Conservation (phyloP, 768 basidiomycete species). For the Suillus paluster region DNA sequence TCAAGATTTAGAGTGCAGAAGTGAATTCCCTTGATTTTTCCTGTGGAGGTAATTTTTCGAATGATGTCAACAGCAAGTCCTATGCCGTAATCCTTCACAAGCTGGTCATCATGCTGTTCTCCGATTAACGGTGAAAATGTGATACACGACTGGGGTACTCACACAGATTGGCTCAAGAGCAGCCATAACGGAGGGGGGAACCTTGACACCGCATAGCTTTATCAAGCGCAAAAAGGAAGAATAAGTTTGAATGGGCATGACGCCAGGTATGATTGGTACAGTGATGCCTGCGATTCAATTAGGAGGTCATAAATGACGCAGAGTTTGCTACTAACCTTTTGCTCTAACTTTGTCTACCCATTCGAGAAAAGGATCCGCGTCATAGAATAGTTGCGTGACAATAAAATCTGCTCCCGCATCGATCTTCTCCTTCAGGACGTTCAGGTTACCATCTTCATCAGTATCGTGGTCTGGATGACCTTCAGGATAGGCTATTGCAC, state of each 20-base stretch:
- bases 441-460: conserved; percentile 66
- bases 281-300: conserved; percentile 66
- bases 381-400: conserved; percentile 96
- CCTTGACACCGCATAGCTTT: conserved; percentile 82
- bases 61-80: conserved; percentile 84
- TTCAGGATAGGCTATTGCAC: conserved; percentile 80
- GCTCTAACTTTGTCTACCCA: conserved; percentile 79
- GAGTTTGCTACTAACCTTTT: conserved; percentile 56
- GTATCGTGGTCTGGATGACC: conserved; percentile 70
- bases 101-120: conserved; percentile 86
- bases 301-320: conserved; percentile 5
- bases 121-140: background rate
- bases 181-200: conserved; percentile 68
- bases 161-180: conserved; percentile 81
- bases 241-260: conserved; percentile 98
- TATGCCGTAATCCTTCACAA: conserved; percentile 95
- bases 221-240: conserved; percentile 90
- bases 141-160: conserved; percentile 24
- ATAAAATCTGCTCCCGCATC: conserved; percentile 97
- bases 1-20: conserved; percentile 98
- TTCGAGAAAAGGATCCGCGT: conserved; percentile 80
- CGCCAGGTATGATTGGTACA: conserved; percentile 90
- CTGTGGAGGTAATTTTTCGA: conserved; percentile 54
- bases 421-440: conserved; percentile 81
- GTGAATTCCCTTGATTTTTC: conserved; percentile 77